Base-by-base conservation (phyloP, 2,329 filamentous ascomycete species). In the Neocucurbitaria cava region DNA sequence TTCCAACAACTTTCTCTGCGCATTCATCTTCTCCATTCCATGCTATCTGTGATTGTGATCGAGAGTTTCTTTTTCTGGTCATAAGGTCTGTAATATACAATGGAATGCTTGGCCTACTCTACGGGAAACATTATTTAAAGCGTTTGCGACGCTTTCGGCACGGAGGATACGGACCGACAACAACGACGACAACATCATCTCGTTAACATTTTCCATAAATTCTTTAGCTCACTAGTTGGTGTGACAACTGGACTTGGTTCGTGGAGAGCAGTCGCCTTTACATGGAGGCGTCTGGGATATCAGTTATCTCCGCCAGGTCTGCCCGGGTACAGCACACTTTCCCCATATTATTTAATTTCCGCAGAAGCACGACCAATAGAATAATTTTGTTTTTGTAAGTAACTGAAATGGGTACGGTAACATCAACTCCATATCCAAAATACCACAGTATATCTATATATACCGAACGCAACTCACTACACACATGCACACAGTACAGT, bases 31-130 rank as follows among this genome's bases (percentile, higher is more conserved):
- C 18, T 28, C 13, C 17, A 13, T 15, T 18, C 36, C 35, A 30
- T 33, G 28, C 17, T 23, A 15, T 9, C n/a, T 13, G 11, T 18
- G 15, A 39, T 18, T 5, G n/a, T 21, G 11, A 31, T 23, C 13
- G 13, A 24, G 17, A 13, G 28, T 18, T 20, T 20, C n/a, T 10
- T 18, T 20, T 26, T 30, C 21, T 36, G 30, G 38, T 42, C 44
- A 48, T 48, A 21, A 20, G 31, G 23, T 47, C 21, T 30, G 1
- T 15, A 31, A 43, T 17, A 23, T 52, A 21, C 48, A 28, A 30
- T 46, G 31, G 43, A 30, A 35, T 10, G 21, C 47, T 54, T 57
- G 46, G 46, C 50, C 26, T 38, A 54, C 55, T 58, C 41, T 54
- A 47, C 36, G 21, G 18, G 33, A n/a, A n/a, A 20, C 33, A 17